Conservation (phyloP, 352 stramenopile genomes). For the Pythium chondricola region DNA sequence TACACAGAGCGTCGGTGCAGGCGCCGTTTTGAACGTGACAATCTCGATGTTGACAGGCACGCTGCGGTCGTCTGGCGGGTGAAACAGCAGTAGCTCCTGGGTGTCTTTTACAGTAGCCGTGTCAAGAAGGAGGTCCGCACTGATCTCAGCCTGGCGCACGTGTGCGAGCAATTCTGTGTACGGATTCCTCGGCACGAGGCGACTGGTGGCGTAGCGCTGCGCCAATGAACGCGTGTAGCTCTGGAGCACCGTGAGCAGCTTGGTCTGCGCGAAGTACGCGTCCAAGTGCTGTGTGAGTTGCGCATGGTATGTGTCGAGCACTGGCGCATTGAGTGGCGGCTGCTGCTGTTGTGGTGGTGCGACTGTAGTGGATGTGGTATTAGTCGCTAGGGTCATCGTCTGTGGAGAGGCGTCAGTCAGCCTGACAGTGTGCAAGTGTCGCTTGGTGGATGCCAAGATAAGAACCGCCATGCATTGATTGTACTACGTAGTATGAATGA, state of each 20-base stretch:
- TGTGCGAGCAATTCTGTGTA: conserved; percentile 29
- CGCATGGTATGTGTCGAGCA: neutral
- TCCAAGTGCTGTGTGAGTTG: conserved; percentile 31
- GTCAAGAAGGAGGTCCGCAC: conserved; percentile 9
- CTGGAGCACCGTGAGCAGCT: conserved; percentile 31
- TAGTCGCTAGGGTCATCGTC: no score
- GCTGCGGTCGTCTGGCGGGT: neutral
- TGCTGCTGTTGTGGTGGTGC: no score
- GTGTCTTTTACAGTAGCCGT: conserved; percentile 13
- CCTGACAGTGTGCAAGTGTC: no score
- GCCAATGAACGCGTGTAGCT: conserved; percentile 23
- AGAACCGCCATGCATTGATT: no score
- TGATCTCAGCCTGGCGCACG: conserved; percentile 26
- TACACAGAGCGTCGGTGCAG: conserved; percentile 3
- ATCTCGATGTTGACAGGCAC: conserved; percentile 4
- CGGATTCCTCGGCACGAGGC: conserved; percentile 31
- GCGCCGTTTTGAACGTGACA: conserved; percentile 7
- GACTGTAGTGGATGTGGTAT: no score
- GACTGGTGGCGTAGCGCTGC: conserved; percentile 17
- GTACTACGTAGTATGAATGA: no score
- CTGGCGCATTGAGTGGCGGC: no score
- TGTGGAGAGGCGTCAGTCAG: no score
- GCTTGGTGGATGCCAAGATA: no score
- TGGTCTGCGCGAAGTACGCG: conserved; percentile 34
- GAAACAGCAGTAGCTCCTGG: conserved; percentile 4